These are phyloP conservation scores for Flagelloscypha sp. DNA, from an alignment of 768 basidiomycete genomes.

Conservation along the genomic window DNA sequence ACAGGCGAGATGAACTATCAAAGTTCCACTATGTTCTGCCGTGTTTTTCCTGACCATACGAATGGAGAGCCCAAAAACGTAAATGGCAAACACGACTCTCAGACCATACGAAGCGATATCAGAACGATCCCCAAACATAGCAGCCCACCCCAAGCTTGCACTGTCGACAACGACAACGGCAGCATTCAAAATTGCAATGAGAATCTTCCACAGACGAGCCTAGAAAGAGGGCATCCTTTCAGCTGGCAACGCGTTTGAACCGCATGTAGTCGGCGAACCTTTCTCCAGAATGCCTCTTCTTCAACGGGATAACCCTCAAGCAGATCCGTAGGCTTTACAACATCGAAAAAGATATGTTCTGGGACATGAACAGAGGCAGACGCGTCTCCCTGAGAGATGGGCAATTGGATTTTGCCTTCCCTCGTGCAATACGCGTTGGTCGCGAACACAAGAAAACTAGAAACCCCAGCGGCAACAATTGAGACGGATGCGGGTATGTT, in stretches of 20 bases:
- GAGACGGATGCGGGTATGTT: too few relatives aligned
- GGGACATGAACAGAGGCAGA: conserved; percentile 45
- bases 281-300: conserved; percentile 51
- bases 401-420: conserved; percentile 47
- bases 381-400: conserved; percentile 22
- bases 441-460: too few relatives aligned
- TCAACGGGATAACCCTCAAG: conserved; percentile 61
- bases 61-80: conserved; percentile 44
- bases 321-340: conserved; percentile 64
- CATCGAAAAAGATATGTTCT: too few relatives aligned
- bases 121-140: conserved; percentile 21
- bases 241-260: not conserved
- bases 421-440: too few relatives aligned
- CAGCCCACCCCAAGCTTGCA: conserved; percentile 47
- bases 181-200: conserved; percentile 38
- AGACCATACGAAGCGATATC: conserved; percentile 33
- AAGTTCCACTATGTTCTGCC: conserved; percentile 33
- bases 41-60: conserved; percentile 43
- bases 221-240: conserved; percentile 17
- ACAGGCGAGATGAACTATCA: conserved; percentile 52
- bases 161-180: conserved; percentile 43
- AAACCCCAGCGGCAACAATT: too few relatives aligned
- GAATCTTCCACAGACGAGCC: conserved; percentile 54
- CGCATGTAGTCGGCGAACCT: conserved; percentile 26
- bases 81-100: conserved; percentile 49